Evolutionary conservation across 2,329 filamentous ascomycete species (phyloP).

Genomic region (Neopestalotiopsis rosae): DNA sequence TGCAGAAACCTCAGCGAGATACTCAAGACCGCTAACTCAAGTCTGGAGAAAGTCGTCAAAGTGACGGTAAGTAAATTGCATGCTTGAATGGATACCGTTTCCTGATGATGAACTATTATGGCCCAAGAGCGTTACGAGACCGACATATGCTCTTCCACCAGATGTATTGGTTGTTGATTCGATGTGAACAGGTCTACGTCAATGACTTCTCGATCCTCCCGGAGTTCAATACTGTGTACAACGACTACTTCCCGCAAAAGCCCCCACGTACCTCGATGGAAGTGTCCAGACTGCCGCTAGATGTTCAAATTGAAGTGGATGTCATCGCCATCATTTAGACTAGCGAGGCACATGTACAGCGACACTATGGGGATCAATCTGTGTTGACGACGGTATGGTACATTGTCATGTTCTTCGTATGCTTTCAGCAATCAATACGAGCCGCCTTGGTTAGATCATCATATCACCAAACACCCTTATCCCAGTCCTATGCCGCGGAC

Average conservation of each 20-base stretch:
- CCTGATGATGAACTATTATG: background rate
- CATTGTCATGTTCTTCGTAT: too few species aligned
- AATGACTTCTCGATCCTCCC: constrained; percentile 2
- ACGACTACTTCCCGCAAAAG: constrained; percentile 10
- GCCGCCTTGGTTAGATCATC: too few species aligned
- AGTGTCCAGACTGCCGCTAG: constrained; percentile 2
- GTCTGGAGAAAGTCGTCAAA: constrained; percentile 2
- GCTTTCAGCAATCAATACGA: too few species aligned
- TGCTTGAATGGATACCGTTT: background rate
- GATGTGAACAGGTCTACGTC: background rate
- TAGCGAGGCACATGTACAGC: background rate
- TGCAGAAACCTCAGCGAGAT: constrained; percentile 1
- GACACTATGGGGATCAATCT: background rate
- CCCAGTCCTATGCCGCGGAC: too few species aligned
- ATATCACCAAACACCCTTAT: too few species aligned
- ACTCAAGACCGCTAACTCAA: background rate
- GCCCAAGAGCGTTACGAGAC: background rate
- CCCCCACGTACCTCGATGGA: constrained; percentile 7
- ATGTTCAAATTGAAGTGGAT: background rate
- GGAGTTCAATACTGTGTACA: constrained; percentile 7
- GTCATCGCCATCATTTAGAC: background rate
- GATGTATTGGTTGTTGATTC: background rate
- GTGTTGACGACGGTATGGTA: background rate
- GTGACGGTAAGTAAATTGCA: background rate
- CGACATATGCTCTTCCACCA: background rate